Base-by-base conservation (phyloP, 2,329 filamentous ascomycete genomes). In the Colletotrichum karsti region DNA sequence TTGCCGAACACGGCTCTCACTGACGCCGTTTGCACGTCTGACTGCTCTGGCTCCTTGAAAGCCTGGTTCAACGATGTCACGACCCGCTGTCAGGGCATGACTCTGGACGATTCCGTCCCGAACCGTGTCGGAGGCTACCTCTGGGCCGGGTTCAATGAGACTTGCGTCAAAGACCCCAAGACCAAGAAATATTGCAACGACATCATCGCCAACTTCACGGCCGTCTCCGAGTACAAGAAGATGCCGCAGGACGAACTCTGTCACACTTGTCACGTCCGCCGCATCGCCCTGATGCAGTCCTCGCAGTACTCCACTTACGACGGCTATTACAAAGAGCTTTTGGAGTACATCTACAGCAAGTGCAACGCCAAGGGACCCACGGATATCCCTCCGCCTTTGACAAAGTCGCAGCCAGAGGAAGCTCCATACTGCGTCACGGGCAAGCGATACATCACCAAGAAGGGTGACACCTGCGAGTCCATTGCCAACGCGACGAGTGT, bases 11-110 rank as follows among this genome's bases (percentile, higher is more conserved):
- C 12, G 5, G 8, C 20, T 12, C 7, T 53, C 7, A 53, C 48
- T 10, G 24, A 30, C n/a, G 12, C 24, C 4, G n/a, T 53, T 6
- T 53, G 22, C 13, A 22, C 12, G 12, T 69, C 88, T 87, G 2
- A 74, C 37, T 18, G 39, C 48, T 6, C 41, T 57, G 9, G 35
- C 37, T 28, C 8, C 18, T 18, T 41, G 30, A 33, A 22, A 62
- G 12, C 8, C 28, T 26, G 39, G 39, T 15, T 53, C 15, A 6
- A 53, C 39, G 26, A 30, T 18, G 60, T 37, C 4, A 50, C 79
- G 79, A 53, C 10, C 6, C n/a, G 10, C 2, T 53, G 22, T 18
- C 74, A 85, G 53, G 78, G 83, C 10, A 85, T 78, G 70, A 78
- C 5, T 5, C 5, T 44, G 9, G 15, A 18, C 15, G 41, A 15